phyloP scores from a whole-genome alignment of 345 rosid species.

The Heritiera littoralis region DNA sequence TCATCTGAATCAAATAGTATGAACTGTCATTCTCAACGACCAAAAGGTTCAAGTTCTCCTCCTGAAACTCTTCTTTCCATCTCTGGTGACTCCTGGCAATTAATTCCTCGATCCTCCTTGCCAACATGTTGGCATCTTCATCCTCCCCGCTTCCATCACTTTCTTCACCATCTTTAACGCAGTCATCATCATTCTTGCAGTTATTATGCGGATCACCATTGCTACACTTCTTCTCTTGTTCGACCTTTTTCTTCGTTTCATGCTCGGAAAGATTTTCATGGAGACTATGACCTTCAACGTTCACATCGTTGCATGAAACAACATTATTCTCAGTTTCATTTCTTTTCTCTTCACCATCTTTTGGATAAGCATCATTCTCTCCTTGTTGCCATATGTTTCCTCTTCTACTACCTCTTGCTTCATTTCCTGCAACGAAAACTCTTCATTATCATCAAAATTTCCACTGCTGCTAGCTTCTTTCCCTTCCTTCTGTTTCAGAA shows the following conservation, averaged over 20 bases:
- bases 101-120: conserved; percentile 45
- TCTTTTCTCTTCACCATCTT: not conserved
- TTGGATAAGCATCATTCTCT: not conserved
- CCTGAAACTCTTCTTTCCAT: conserved; percentile 1
- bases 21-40: not conserved
- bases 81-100: conserved; percentile 36
- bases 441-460: not conserved
- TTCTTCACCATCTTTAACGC: not conserved
- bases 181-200: conserved; percentile 1
- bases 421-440: not conserved
- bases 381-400: not conserved
- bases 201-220: no score
- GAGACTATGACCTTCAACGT: not conserved
- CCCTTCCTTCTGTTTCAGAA: not conserved
- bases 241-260: not conserved
- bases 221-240: not conserved
- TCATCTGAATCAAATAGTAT: not conserved
- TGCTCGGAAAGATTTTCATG: not conserved
- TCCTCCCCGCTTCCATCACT: conserved; percentile 23
- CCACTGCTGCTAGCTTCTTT: not conserved
- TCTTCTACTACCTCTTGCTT: not conserved
- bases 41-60: conserved; percentile 19
- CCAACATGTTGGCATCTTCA: conserved; percentile 20
- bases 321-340: not conserved
- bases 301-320: not conserved